phyloP scores from a whole-genome alignment of 2,329 filamentous ascomycete genomes.

The Lachnellula occidentalis region DNA sequence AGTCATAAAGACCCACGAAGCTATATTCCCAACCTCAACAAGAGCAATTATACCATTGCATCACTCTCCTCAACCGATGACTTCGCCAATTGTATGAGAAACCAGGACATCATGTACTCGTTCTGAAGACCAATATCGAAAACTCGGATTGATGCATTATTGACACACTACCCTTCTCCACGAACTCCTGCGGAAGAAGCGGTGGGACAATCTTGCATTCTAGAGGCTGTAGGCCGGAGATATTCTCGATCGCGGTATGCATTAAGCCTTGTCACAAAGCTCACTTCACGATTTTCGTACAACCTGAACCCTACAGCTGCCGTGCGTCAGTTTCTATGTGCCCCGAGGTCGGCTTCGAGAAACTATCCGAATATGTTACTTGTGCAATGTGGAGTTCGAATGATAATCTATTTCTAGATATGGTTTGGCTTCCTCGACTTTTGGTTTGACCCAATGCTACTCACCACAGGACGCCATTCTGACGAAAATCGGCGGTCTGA shows the following conservation, averaged over 20 bases:
- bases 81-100: too few relatives aligned
- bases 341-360: background rate
- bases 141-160: background rate
- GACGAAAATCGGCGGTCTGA: too few relatives aligned
- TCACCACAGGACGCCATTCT: too few relatives aligned
- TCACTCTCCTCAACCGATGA: too few relatives aligned
- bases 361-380: background rate
- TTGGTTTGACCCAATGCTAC: too few relatives aligned
- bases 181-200: background rate
- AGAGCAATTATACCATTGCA: too few relatives aligned
- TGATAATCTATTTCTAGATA: background rate
- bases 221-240: background rate
- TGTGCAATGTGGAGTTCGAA: background rate
- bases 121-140: background rate
- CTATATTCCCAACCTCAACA: too few relatives aligned
- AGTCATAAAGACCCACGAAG: too few relatives aligned
- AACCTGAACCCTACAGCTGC: too few relatives aligned
- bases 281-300: background rate
- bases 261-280: background rate
- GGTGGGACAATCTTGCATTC: background rate
- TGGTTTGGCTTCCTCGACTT: too few relatives aligned
- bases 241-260: background rate
- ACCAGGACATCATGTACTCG: too few relatives aligned
- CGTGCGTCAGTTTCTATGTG: background rate
- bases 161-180: background rate